Evolutionary conservation across 1,284 basidiomycete species (phyloP).

Genomic region (Sutorius eximius): DNA sequence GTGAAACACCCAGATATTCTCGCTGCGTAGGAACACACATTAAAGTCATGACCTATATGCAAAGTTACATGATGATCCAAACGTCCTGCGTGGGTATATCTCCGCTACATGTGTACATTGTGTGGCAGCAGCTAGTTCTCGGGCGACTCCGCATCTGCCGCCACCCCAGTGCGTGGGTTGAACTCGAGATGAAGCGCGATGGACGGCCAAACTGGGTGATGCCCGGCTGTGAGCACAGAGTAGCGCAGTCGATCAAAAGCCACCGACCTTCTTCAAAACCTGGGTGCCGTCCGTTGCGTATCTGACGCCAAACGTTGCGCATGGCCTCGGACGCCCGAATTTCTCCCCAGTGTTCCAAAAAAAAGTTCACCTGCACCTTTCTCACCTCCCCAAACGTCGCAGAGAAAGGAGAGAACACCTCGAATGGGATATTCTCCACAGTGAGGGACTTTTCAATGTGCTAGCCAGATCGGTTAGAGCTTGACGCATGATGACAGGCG

Average conservation of each 20-base stretch:
- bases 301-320: conserved; percentile 82
- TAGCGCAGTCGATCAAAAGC: not conserved
- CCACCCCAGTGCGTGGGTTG: conserved; percentile 37
- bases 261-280: conserved; percentile 76
- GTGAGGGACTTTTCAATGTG: conserved; percentile 78
- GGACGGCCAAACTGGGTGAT: conserved; percentile 60
- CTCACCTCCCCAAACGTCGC: conserved; percentile 82
- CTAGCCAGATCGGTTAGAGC: conserved; percentile 33
- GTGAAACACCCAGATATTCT: not conserved
- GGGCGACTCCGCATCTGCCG: conserved; percentile 21
- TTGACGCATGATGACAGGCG: not conserved
- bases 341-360: conserved; percentile 78
- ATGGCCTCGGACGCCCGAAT: conserved; percentile 80
- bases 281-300: conserved; percentile 75
- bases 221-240: not conserved
- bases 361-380: conserved; percentile 78
- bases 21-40: too few relatives aligned
- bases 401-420: conserved; percentile 84
- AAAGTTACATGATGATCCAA: conserved; percentile 4
- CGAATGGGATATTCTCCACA: conserved; percentile 80
- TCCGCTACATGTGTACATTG: conserved; percentile 2
- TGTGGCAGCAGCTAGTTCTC: conserved; percentile 15
- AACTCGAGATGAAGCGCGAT: conserved; percentile 68
- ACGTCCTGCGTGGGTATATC: conserved; percentile 9
- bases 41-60: conserved; percentile 2